phyloP scores from a whole-genome alignment of 208 protist species.

The Eutreptiella sp. region DNA sequence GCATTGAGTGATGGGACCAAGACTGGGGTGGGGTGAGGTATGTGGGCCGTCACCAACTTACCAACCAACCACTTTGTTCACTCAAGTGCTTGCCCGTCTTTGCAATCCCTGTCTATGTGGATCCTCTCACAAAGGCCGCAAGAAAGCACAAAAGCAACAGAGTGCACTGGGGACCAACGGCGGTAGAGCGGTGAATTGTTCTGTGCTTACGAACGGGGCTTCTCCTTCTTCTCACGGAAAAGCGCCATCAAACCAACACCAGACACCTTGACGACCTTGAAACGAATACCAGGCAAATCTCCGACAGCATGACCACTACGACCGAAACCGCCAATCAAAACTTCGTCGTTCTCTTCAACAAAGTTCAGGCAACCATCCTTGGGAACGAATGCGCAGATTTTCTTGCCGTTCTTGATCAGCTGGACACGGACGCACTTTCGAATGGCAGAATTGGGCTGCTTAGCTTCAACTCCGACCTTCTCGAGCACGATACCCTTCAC shows the following conservation, averaged over 20 bases:
- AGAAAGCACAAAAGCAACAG: too few species aligned
- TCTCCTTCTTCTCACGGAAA: conserved; percentile 98
- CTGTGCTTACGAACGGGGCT: conserved; percentile 88
- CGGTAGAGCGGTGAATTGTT: too few species aligned
- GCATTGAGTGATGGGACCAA: too few species aligned
- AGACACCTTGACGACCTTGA: conserved; percentile 98
- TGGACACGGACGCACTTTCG: conserved; percentile 99
- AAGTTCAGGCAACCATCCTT: conserved; percentile 98
- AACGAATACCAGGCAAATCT: conserved; percentile 99
- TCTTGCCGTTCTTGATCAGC: conserved; percentile 99
- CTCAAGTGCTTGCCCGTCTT: too few species aligned
- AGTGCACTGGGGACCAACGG: too few species aligned
- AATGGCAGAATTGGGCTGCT: conserved; percentile 99
- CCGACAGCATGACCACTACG: conserved; percentile 97
- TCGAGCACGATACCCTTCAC: conserved; percentile 98
- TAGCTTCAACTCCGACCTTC: conserved; percentile 99
- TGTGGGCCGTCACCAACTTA: too few species aligned
- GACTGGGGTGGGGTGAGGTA: too few species aligned
- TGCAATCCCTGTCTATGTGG: too few species aligned
- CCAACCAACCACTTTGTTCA: too few species aligned
- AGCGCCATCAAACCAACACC: conserved; percentile 94
- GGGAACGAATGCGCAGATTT: conserved; percentile 99
- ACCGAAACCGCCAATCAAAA: conserved; percentile 98
- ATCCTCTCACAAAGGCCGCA: too few species aligned
- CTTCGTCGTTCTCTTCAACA: conserved; percentile 99